Conservation (phyloP, 2,329 filamentous ascomycete genomes). For the Colletotrichum sp. region DNA sequence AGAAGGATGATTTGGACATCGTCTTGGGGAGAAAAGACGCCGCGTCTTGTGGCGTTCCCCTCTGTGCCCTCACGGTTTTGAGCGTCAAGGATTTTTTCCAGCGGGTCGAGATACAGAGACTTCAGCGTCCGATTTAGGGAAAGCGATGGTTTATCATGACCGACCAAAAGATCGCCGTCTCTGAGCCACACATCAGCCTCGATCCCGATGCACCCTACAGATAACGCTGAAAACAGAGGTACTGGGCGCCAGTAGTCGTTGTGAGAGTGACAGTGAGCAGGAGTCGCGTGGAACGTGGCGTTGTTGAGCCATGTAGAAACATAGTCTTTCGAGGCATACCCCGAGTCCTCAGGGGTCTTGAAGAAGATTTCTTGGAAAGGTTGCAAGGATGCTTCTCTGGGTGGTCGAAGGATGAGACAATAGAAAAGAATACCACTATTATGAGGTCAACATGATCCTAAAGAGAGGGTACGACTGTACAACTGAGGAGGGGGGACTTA, state of each 20-base stretch:
- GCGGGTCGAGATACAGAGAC: conserved; percentile 66
- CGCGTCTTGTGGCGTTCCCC: conserved; percentile 45
- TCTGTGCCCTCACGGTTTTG: conserved; percentile 59
- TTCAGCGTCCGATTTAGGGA: conserved; percentile 61
- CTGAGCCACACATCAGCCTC: conserved; percentile 52
- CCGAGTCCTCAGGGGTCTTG: neutral
- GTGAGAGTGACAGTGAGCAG: neutral
- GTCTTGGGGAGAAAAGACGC: neutral
- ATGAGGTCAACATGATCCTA: neutral
- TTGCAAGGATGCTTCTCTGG: neutral
- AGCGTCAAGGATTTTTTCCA: conserved; percentile 63
- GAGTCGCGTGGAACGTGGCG: neutral
- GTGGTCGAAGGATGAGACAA: neutral
- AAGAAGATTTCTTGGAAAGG: neutral
- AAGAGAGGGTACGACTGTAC: neutral
- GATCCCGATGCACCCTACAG: neutral
- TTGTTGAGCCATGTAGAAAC: neutral
- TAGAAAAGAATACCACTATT: neutral
- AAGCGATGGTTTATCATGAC: conserved; percentile 64
- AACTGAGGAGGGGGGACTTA: neutral
- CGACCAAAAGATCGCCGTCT: conserved; percentile 60
- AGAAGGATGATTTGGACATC: conserved; percentile 58
- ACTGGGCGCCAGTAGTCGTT: neutral
- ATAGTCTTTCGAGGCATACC: neutral
- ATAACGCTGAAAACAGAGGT: neutral